These are phyloP conservation scores for Phytophthora nicotianae DNA, from an alignment of 352 stramenopile genomes.

Conservation along the genomic window DNA sequence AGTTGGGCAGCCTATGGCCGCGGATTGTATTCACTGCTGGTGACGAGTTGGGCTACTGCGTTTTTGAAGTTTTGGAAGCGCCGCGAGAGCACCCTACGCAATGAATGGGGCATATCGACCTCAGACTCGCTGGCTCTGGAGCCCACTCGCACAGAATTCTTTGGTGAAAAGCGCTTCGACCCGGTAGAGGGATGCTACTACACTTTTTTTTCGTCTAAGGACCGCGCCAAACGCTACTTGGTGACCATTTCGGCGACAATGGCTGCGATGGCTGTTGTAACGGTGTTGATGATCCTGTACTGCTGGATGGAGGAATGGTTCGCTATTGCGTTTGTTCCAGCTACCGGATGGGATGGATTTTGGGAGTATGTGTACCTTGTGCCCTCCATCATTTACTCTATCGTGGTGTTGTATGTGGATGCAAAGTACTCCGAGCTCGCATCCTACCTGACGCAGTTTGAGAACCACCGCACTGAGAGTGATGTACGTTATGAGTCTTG, in stretches of 20 bases:
- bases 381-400: slow-evolving; percentile 75
- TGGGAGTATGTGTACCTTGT: slow-evolving; percentile 74
- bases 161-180: slow-evolving; percentile 76
- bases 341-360: slow-evolving; percentile 68
- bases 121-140: slow-evolving; percentile 55
- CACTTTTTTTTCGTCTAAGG: slow-evolving; percentile 81
- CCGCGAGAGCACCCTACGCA: slow-evolving; percentile 83
- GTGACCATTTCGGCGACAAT: slow-evolving; percentile 76
- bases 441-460: slow-evolving; percentile 92
- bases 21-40: slow-evolving; percentile 87
- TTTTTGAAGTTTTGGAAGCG: slow-evolving; percentile 94
- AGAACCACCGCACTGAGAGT: slow-evolving; percentile 92
- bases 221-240: slow-evolving; percentile 78
- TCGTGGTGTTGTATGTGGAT: slow-evolving; percentile 79
- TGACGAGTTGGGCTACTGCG: slow-evolving; percentile 90
- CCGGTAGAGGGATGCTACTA: slow-evolving; percentile 83
- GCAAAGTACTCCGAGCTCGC: slow-evolving; percentile 92
- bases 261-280: slow-evolving; percentile 63
- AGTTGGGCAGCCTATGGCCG: slow-evolving; percentile 64
- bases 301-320: slow-evolving; percentile 82
- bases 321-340: slow-evolving; percentile 52
- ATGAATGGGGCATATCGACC: slow-evolving; percentile 80
- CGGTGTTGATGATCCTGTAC: slow-evolving; percentile 85
- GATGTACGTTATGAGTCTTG: slow-evolving; percentile 51
- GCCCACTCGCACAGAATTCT: slow-evolving; percentile 66